Conservation (phyloP, 805 yeast species). For the Clavispora carvajalis region DNA sequence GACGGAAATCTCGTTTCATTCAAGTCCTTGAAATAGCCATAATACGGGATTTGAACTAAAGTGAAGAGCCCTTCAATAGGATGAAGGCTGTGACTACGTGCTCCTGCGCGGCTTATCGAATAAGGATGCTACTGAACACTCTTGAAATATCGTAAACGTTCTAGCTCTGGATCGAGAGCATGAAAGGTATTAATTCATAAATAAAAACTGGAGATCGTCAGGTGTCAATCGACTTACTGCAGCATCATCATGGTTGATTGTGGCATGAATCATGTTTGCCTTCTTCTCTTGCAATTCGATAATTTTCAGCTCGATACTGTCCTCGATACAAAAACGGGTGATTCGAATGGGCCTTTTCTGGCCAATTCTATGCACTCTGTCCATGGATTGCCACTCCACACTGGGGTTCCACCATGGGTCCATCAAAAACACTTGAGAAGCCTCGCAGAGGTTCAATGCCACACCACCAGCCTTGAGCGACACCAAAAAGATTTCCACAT, state of each 20-base stretch:
- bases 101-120: too few species aligned
- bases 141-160: too few species aligned
- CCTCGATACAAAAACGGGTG: conserved; percentile 90
- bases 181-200: conserved; percentile 82
- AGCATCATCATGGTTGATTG: conserved; percentile 85
- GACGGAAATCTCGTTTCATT: too few species aligned
- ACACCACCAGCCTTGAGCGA: conserved; percentile 99
- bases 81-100: too few species aligned
- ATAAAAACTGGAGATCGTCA: conserved; percentile 90
- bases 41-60: too few species aligned
- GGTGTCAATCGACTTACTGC: conserved; percentile 88
- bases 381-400: conserved; percentile 98
- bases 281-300: conserved; percentile 95
- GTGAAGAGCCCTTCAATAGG: too few species aligned
- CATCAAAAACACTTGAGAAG: conserved; percentile 89
- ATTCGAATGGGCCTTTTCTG: conserved; percentile 92
- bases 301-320: conserved; percentile 93
- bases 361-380: conserved; percentile 96
- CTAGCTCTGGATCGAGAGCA: too few species aligned
- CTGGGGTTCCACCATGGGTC: conserved; percentile 99
- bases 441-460: conserved; percentile 92
- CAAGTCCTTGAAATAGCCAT: too few species aligned
- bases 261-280: conserved; percentile 97
- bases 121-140: too few species aligned
- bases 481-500: conserved; percentile 89